These are phyloP conservation scores for Nadsonia commutata DNA, from an alignment of 1,139 yeast species.

Conservation along the genomic window DNA sequence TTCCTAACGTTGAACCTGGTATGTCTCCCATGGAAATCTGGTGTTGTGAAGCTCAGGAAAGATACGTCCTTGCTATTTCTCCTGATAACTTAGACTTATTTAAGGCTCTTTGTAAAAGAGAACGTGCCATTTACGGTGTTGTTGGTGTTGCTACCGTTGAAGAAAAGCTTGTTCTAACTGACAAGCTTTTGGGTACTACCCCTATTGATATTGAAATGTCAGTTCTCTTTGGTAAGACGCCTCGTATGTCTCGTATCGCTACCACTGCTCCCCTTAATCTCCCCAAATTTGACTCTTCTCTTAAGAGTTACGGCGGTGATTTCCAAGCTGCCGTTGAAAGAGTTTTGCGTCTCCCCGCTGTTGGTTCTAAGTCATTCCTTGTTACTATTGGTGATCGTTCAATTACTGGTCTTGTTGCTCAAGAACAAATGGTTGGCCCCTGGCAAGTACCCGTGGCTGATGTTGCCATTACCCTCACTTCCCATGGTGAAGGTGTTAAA, in stretches of 20 bases:
- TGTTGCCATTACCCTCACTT: slow-evolving; percentile 90
- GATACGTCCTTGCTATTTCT: slow-evolving; percentile 88
- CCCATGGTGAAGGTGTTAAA: slow-evolving; percentile 59
- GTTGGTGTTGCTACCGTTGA: slow-evolving; percentile 91
- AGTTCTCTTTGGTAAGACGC: slow-evolving; percentile 93
- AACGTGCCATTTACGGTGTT: slow-evolving; percentile 91
- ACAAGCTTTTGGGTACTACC: slow-evolving; percentile 54
- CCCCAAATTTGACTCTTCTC: slow-evolving; percentile 31
- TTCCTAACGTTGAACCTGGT: slow-evolving; percentile 86
- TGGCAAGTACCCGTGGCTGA: slow-evolving; percentile 99
- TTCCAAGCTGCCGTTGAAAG: slow-evolving; percentile 53
- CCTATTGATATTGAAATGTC: slow-evolving; percentile 97
- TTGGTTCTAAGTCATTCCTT: slow-evolving; percentile 87
- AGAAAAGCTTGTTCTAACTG: slow-evolving; percentile 68
- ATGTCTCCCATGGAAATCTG: slow-evolving; percentile 99
- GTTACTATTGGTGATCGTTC: slow-evolving; percentile 96
- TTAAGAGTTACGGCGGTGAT: slow-evolving; percentile 8
- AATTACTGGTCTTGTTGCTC: slow-evolving; percentile 89
- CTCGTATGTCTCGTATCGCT: slow-evolving; percentile 81
- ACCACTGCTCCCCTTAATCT: slow-evolving; percentile 46
- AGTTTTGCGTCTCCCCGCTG: slow-evolving; percentile 82
- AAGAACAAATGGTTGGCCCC: slow-evolving; percentile 99
- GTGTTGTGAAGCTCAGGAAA: slow-evolving; percentile 99
- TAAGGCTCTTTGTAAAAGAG: slow-evolving; percentile 75
- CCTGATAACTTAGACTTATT: slow-evolving; percentile 63